A percentile compares a stretch with the other conserved stretches of the same genome.
These are phyloP conservation scores for Penicillium psychrosexuale DNA, from an alignment of 2,329 filamentous ascomycete genomes.

Conservation along the genomic window DNA sequence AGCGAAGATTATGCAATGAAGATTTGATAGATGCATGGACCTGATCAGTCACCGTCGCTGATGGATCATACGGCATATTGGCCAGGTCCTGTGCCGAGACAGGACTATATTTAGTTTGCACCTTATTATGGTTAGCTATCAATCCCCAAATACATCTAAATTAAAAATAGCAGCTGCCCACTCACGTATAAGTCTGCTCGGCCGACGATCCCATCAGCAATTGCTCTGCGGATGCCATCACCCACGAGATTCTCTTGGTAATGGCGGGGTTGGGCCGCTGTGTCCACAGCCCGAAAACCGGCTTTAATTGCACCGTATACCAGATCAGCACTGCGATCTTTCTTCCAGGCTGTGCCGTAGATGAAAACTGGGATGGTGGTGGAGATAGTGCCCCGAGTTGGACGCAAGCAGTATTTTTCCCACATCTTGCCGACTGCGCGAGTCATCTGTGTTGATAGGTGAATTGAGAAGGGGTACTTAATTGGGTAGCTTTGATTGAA, in stretches of 20 bases:
- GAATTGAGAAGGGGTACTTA: not conserved
- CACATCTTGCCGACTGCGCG: conserved; percentile 28
- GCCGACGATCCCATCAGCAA: conserved; percentile 57
- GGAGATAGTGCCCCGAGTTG: conserved; percentile 22
- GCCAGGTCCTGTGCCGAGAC: conserved; percentile 58
- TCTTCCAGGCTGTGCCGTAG: conserved; percentile 88
- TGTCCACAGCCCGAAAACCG: conserved; percentile 73
- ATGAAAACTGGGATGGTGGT: conserved; percentile 50
- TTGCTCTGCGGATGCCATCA: conserved; percentile 61
- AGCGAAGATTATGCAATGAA: conserved; percentile 62
- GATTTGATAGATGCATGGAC: conserved; percentile 64
- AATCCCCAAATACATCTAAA: not conserved
- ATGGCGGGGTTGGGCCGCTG: conserved; percentile 73
- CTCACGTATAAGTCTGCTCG: conserved; percentile 63
- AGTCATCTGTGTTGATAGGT: conserved; percentile 14
- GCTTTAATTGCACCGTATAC: conserved; percentile 65
- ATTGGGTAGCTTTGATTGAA: not conserved
- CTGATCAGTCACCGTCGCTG: conserved; percentile 59
- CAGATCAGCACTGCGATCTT: conserved; percentile 62
- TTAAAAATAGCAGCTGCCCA: not conserved
- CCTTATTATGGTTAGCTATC: conserved; percentile 38
- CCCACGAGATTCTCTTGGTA: conserved; percentile 72
- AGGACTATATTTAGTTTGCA: conserved; percentile 82
- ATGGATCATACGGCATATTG: conserved; percentile 62
- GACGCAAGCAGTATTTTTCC: conserved; percentile 31